Percentiles rank a stretch among this genome's conserved stretches.
These are phyloP conservation scores for Hyaloscypha variabilis DNA, from an alignment of 495 filamentous ascomycete species.

Conservation along the genomic window DNA sequence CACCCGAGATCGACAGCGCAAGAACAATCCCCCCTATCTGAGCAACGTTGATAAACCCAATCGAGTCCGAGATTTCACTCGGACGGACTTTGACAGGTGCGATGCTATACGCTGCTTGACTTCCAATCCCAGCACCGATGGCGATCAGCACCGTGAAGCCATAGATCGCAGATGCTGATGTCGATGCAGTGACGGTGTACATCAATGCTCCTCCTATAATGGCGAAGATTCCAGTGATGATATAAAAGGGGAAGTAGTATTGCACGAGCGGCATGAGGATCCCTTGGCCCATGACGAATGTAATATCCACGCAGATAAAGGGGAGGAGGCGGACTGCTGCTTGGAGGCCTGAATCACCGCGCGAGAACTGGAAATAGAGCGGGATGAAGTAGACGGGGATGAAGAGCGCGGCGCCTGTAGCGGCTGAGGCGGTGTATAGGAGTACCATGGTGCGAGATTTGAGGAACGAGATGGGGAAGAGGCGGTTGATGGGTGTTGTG, in stretches of 20 bases:
- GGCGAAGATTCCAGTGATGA: conserved; percentile 47
- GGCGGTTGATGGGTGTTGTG: conserved; percentile 46
- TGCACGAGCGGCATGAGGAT: conserved; percentile 47
- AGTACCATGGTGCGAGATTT: conserved; percentile 36
- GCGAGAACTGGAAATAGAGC: conserved; percentile 51
- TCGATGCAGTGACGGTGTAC: conserved; percentile 37
- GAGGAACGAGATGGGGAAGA: conserved; percentile 58
- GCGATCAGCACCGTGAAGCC: conserved; percentile 51
- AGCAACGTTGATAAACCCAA: conserved; percentile 50
- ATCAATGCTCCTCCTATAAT: conserved; percentile 53
- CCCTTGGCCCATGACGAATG: conserved; percentile 45
- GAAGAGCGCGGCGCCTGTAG: conserved; percentile 36
- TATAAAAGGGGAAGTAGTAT: conserved; percentile 58
- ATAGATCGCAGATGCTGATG: conserved; percentile 43
- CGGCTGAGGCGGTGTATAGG: conserved; percentile 43
- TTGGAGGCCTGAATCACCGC: conserved; percentile 37
- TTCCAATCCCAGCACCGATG: conserved; percentile 46
- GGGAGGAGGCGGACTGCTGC: conserved; percentile 52
- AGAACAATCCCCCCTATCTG: conserved; percentile 49
- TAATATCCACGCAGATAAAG: conserved; percentile 47
- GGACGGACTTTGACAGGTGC: conserved; percentile 42
- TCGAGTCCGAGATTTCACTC: conserved; percentile 36
- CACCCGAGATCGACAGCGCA: conserved; percentile 48
- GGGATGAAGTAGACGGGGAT: conserved; percentile 55
- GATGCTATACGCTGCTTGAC: conserved; percentile 48